Percentiles rank a stretch among this genome's conserved stretches.
Conservation (phyloP, 2,329 filamentous ascomycete species). For the Sarocladium kiliense region DNA sequence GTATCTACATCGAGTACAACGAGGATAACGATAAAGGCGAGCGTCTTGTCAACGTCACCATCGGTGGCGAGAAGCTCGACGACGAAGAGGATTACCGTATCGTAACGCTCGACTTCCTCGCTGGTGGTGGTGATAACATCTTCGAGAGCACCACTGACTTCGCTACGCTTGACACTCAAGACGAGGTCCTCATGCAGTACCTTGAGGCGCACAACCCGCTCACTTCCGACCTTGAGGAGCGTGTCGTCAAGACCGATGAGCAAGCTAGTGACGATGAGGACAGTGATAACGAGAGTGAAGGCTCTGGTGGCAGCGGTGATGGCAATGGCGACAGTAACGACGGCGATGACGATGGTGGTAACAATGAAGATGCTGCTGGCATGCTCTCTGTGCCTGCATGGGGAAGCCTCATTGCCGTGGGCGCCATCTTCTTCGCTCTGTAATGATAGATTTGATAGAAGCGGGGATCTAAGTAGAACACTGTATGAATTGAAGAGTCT, state of each 20-base stretch:
- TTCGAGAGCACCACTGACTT: conserved; percentile 34
- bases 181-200: conserved; percentile 48
- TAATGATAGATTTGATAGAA: too few relatives aligned
- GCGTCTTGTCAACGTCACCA: conserved; percentile 46
- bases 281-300: background rate
- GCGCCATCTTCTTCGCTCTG: conserved; percentile 8
- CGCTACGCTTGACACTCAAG: conserved; percentile 45
- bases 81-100: conserved; percentile 44
- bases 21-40: conserved; percentile 41
- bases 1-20: conserved; percentile 54
- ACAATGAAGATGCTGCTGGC: conserved; percentile 5
- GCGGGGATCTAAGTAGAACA: too few relatives aligned
- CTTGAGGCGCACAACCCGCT: conserved; percentile 44
- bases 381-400: conserved; percentile 8
- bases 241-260: conserved; percentile 19
- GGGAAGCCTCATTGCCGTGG: conserved; percentile 6
- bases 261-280: conserved; percentile 4
- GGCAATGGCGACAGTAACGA: background rate
- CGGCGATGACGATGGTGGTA: conserved; percentile 66
- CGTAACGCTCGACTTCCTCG: conserved; percentile 59
- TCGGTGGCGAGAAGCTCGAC: conserved; percentile 44
- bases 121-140: conserved; percentile 59
- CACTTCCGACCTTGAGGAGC: conserved; percentile 40
- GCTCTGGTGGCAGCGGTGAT: background rate
- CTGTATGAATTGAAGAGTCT: too few relatives aligned